These are phyloP conservation scores for Houttuynia cordata DNA, from an alignment of 164 flowering plant genomes.

Conservation along the genomic window DNA sequence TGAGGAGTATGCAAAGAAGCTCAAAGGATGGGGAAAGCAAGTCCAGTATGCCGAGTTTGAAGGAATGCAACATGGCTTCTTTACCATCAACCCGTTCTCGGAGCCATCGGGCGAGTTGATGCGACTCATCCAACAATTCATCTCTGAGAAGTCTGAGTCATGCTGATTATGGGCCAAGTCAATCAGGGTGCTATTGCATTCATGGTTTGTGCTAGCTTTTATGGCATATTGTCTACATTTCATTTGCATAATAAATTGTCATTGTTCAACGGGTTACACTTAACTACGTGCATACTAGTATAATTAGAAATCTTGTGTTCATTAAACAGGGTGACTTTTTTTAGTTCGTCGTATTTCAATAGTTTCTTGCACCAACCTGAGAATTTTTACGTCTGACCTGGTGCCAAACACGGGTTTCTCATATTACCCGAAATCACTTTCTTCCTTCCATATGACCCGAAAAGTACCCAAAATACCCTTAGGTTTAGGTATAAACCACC, in stretches of 20 bases:
- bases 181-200: neutral
- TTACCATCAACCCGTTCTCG: slow-evolving; percentile 41
- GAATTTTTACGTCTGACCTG: no score
- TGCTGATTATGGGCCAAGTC: neutral
- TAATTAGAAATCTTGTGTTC: no score
- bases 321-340: no score
- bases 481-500: no score
- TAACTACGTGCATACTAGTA: no score
- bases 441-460: no score
- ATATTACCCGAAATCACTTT: no score
- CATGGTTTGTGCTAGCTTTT: neutral
- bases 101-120: slow-evolving; percentile 32
- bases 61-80: slow-evolving; percentile 66
- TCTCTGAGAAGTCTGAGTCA: slow-evolving; percentile 7
- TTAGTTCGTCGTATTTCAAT: no score
- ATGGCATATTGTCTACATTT: neutral
- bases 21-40: slow-evolving; percentile 44
- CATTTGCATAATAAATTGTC: neutral
- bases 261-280: neutral
- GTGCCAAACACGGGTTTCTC: no score
- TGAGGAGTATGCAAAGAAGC: slow-evolving; percentile 31
- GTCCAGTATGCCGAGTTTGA: slow-evolving; percentile 51
- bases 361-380: no score
- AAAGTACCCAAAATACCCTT: no score
- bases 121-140: slow-evolving; percentile 35